A percentile compares a stretch with the other conserved stretches of the same genome.
These are phyloP conservation scores for Ambrosia hybrid DNA, from an alignment of 140 eudicot species.

Conservation along the genomic window DNA sequence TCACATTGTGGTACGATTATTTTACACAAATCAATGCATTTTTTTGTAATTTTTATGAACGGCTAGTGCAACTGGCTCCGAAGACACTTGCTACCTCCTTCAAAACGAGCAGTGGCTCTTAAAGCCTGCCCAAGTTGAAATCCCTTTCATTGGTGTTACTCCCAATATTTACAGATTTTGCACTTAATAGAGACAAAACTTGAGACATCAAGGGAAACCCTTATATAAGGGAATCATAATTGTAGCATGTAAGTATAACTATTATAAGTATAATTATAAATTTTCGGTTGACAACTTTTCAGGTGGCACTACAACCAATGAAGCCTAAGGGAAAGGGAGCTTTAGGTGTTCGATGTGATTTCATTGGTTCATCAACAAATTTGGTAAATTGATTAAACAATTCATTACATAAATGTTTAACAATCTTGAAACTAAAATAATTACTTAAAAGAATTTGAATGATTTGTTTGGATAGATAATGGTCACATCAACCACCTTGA, in stretches of 20 bases:
- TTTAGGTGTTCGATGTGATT: slow-evolving; percentile 77
- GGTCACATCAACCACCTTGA: slow-evolving; percentile 85
- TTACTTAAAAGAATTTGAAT: not conserved
- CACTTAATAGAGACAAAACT: no score
- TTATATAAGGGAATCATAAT: no score
- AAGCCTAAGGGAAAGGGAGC: slow-evolving; percentile 54
- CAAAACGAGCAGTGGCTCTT: no score
- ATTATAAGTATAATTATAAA: not conserved
- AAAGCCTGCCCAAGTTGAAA: no score
- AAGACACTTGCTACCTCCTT: no score
- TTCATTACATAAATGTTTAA: not conserved
- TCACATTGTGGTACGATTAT: no score
- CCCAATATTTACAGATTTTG: no score
- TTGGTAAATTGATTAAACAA: slow-evolving; percentile 43
- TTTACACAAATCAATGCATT: no score
- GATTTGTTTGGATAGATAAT: slow-evolving; percentile 52
- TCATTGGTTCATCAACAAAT: slow-evolving; percentile 89
- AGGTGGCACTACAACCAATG: slow-evolving; percentile 60
- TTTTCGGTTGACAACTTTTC: not conserved
- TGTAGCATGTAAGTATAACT: not conserved
- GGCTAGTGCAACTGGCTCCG: no score
- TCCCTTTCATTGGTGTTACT: no score
- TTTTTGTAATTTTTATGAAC: no score
- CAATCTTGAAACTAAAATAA: not conserved
- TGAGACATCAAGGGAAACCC: no score